Evolutionary conservation across 257 asterid species (phyloP), one percentile per base, ranked within the genome.

Genomic region (Handroanthus guayacan): DNA sequence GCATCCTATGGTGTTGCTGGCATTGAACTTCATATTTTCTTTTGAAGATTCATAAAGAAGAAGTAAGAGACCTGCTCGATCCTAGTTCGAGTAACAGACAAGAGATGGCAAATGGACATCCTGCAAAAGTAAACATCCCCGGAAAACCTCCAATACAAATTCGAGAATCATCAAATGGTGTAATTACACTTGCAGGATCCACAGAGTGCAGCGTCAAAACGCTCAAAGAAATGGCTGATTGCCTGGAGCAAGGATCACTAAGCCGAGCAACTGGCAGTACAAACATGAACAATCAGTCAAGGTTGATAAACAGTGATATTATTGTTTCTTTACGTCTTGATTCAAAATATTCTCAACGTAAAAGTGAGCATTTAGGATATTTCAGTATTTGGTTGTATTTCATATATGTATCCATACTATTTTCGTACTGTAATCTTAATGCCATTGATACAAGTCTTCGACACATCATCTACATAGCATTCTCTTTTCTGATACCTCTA

Each of bases 261-360:
- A 82, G 87, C 87, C 83, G 99, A 86, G 98, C 99, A 39, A 95
- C 99, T 5, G 99, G 99, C 77, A 95, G 99, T 78, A 95, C 99
- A 69, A 95, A 95, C 83, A 95, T 95, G 99, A 95, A 95, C 85
- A 90, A 91, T 77, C 95, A 90, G 70, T 95, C 99, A 3, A 95
- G 99, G 99, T 95, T 74, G 67, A 72, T 84, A 12, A 60, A 20
- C 67, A 36, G 48, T 31, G 17, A 54, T 43, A 20, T 67, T 74
- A 17, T 36, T 48, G 10, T 76, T 62, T 43, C 45, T 6, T 34
- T 20, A 6, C 54, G 17, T 54, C 51, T 64, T 5, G 7, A 41
- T 8, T 41, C 45, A 5, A 41, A 8, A 41, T 5, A 41, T 41
- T 1, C 5, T 41, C 45, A 41, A 8, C 45, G 5, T 41, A 8